Evolutionary conservation across 352 stramenopile genomes (phyloP), one percentile per base, ranked within the genome.

Genomic region (Sclerospora graminicola): DNA sequence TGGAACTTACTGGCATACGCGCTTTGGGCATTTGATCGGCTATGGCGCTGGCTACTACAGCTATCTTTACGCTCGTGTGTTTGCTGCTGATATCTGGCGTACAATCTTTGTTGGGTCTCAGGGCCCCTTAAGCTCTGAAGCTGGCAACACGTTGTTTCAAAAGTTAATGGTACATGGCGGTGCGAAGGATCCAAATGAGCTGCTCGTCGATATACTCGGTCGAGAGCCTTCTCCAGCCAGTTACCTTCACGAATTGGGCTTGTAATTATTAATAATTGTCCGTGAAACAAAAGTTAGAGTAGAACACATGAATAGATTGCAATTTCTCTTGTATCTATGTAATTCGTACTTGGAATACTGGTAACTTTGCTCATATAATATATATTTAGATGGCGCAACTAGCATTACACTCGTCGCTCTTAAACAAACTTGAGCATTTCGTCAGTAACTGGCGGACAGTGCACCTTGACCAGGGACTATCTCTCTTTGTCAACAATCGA

Each of bases 21-120:
- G 82, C 14, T 95, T 96, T 45, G 81, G 80, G 9, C 85, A 96
- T 46, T 77, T 96, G 45, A 72, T 92, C 24, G 75, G 78, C n/a
- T 96, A 96, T 21, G 86, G 84, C 7, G 83, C 84, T 7, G 83
- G 84, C 9, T 96, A 96, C 51, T 96, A 96, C 61, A 89, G 81
- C 48, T 96, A 96, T 41, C 45, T 96, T 37, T 95, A 95, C 46
- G 81, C 84, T 8, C 82, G 82, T 16, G 82, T 95, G 42, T 95
- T 95, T 51, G 84, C 84, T 9, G 82, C 84, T 16, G 73, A 85
- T 50, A 90, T 96, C 31, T 96, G 86, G 86, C 60, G 83, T 23
- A 43, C 63, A 6, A 61, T 64, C 38, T 95, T 96, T 57, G 47
- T 48, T 4, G 63, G 84, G 5, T 32, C 61, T 13, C 18, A 64